Percentiles rank a stretch among this genome's conserved stretches.
These are phyloP conservation scores for Lasiosphaeris hirsuta DNA, from an alignment of 495 filamentous ascomycete species.

Conservation along the genomic window DNA sequence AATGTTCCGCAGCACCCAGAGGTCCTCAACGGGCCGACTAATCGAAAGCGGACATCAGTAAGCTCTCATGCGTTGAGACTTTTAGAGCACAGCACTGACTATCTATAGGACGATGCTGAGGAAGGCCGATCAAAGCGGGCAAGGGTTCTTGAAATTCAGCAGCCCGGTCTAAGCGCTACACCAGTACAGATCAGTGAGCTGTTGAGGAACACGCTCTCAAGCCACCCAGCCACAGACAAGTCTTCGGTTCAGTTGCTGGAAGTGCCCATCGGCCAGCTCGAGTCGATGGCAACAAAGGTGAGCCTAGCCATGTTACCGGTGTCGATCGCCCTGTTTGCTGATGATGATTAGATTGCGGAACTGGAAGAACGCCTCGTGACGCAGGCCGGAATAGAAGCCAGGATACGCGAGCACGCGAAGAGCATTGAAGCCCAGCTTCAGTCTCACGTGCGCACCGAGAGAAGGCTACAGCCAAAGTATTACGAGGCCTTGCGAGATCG, in stretches of 20 bases:
- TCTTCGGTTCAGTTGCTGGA: conserved; percentile 14
- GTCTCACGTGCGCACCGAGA: conserved; percentile 25
- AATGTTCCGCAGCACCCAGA: not conserved
- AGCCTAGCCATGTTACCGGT: not conserved
- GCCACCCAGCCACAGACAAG: not conserved
- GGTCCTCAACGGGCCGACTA: conserved; percentile 13
- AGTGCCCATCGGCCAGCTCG: conserved; percentile 35
- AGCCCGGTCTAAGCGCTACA: conserved; percentile 6
- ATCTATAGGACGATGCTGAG: conserved; percentile 29
- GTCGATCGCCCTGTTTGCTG: not conserved
- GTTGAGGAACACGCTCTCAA: conserved; percentile 22
- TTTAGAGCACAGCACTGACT: not conserved
- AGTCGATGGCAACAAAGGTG: conserved; percentile 34
- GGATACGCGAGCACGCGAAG: conserved; percentile 27
- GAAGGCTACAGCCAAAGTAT: conserved; percentile 28
- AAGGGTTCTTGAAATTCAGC: conserved; percentile 14
- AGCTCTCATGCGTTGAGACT: conserved; percentile 13
- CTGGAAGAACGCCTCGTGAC: conserved; percentile 27
- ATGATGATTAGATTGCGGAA: conserved; percentile 25
- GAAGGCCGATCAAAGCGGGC: conserved; percentile 24
- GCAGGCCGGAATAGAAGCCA: conserved; percentile 21
- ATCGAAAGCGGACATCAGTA: conserved; percentile 39
- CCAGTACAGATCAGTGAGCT: conserved; percentile 25
- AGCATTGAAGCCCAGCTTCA: conserved; percentile 31
- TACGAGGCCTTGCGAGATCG: conserved; percentile 39